Percentiles rank a stretch among this genome's conserved stretches.
Evolutionary conservation across 176 grass and related monocot genomes (phyloP).

Genomic region (Rhynchospora pubera): DNA sequence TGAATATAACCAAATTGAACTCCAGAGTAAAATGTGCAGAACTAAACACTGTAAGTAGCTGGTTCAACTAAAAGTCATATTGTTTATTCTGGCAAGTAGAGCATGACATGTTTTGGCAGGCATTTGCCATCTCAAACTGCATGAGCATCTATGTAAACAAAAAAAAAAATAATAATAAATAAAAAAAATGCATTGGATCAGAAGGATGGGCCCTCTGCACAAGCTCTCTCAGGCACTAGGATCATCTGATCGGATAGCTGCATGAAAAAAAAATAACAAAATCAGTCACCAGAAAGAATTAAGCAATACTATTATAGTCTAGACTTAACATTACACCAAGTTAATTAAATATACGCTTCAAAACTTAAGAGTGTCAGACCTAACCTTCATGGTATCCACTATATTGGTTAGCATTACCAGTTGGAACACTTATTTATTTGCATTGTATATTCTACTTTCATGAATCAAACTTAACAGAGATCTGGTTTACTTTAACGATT

Average conservation of each 20-base stretch:
- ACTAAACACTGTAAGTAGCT: not conserved
- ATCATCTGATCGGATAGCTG: not conserved
- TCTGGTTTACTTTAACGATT: not conserved
- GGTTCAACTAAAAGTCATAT: conserved; percentile 13
- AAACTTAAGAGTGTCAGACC: not conserved
- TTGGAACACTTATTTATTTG: not conserved
- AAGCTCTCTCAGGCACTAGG: conserved; percentile 5
- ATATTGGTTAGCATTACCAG: not conserved
- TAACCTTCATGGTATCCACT: not conserved
- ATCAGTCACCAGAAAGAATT: not conserved
- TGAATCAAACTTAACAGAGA: not conserved
- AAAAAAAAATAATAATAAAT: not conserved
- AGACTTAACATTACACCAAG: not conserved
- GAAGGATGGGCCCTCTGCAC: not conserved
- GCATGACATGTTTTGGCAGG: not conserved
- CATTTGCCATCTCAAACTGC: conserved; percentile 9
- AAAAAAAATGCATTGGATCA: not conserved
- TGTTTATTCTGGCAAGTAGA: conserved; percentile 14
- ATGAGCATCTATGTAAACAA: not conserved
- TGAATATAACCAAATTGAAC: too few species aligned
- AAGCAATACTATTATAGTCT: not conserved
- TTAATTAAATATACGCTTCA: not conserved
- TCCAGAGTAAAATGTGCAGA: not conserved
- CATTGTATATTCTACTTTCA: not conserved
- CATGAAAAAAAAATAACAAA: not conserved